These are phyloP conservation scores for Hymenotorrendiella dingleyae DNA, from an alignment of 2,329 filamentous ascomycete genomes.

Conservation along the genomic window DNA sequence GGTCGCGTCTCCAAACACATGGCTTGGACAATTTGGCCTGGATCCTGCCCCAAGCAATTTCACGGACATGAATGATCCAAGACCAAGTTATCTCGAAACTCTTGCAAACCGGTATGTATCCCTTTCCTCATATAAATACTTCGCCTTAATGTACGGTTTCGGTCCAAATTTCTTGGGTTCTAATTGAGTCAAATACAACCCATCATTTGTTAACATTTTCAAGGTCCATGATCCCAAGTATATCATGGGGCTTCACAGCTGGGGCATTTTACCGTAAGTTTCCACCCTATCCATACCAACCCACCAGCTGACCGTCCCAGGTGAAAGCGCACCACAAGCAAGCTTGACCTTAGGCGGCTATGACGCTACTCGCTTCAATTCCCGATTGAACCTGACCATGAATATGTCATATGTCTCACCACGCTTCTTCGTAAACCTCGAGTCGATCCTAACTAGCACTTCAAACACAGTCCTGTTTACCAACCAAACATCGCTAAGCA, in stretches of 20 bases:
- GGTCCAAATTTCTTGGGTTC: too few relatives aligned
- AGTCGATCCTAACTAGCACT: not conserved
- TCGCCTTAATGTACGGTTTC: too few relatives aligned
- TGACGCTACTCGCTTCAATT: conserved; percentile 33
- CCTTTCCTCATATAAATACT: not conserved
- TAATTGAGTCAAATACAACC: not conserved
- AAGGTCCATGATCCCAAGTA: conserved; percentile 30
- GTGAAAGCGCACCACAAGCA: conserved; percentile 27
- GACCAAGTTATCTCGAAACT: conserved; percentile 31
- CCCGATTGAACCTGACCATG: conserved; percentile 33
- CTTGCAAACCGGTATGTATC: conserved; percentile 25
- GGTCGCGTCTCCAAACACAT: conserved; percentile 6
- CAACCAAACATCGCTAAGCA: not conserved
- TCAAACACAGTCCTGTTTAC: not conserved
- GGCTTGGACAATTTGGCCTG: conserved; percentile 33
- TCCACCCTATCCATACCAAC: not conserved
- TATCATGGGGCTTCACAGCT: conserved; percentile 37
- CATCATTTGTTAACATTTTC: not conserved
- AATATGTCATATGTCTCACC: conserved; percentile 25
- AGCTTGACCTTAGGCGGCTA: conserved; percentile 36
- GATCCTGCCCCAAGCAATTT: conserved; percentile 34
- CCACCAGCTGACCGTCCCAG: conserved; percentile 11
- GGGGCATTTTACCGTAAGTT: conserved; percentile 33
- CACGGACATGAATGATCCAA: conserved; percentile 30
- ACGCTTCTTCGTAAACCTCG: conserved; percentile 19